Evolutionary conservation across 768 basidiomycete genomes (phyloP), one percentile per base, ranked within the genome.

Genomic region (Asterophora lycoperdoides): DNA sequence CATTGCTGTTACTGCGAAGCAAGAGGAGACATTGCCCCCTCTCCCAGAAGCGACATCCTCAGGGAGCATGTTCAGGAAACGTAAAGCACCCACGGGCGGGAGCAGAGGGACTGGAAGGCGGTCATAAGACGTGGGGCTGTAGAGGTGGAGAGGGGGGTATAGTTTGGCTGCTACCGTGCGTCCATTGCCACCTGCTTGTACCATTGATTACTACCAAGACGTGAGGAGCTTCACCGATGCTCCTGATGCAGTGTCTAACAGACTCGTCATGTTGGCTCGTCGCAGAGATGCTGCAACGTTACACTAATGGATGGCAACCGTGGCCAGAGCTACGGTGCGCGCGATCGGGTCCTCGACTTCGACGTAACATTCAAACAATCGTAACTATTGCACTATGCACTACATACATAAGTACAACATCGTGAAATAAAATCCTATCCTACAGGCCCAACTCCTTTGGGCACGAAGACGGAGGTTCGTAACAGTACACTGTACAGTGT

Each of bases 61-160:
- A 11, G 40, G 50, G 41, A 51, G 53, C 53, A 35, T 64, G 48
- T 70, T 70, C 51, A 63, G 68, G 46, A 68, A 68, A 49, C 65
- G 68, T 14, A 69, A 65, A 49, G 34, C 52, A 17, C 63, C 62
- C 7, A 33, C 48, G 18, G 59, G 53, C 20, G 64, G 58, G 19
- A 52, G 46, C 10, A 57, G 59, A 32, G 53, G 56, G 32, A 57
- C 3, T 23, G 23, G 55, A 37, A 56, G 60, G 13, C 17, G 41
- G n/a, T 50, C 36, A 46, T 23, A 19, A 41, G 15, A 1, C 2
- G 23, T 15, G 40, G 23, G 1, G 15, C 13, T 26, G 13, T 28
- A n/a, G n/a, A n/a, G n/a, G n/a, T n/a, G n/a, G n/a, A n/a, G n/a
- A n/a, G n/a, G n/a, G n/a, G n/a, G n/a, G n/a, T n/a, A n/a, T n/a